Evolutionary conservation across 2,329 filamentous ascomycete genomes (phyloP).

Genomic region (Aspergillus ruber): DNA sequence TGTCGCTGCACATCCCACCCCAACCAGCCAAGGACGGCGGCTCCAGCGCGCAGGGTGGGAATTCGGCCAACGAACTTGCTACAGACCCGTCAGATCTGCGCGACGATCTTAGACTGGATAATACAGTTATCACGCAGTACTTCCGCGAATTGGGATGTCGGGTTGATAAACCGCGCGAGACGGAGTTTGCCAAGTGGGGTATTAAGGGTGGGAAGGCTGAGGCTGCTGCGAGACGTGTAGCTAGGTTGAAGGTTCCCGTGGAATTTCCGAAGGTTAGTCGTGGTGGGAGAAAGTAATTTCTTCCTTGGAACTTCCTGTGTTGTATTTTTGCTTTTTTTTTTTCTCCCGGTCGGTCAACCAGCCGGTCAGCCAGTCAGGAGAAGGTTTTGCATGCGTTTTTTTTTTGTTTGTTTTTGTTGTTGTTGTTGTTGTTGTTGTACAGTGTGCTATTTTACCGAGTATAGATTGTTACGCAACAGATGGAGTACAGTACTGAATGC

Average conservation of each 20-base stretch:
- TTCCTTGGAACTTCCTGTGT: background rate
- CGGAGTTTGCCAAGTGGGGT: constrained; percentile 36
- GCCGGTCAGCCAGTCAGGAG: no score
- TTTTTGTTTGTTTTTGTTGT: no score
- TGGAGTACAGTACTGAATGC: no score
- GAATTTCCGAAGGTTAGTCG: constrained; percentile 65
- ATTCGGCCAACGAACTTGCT: constrained; percentile 32
- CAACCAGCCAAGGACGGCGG: constrained; percentile 32
- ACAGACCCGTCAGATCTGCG: constrained; percentile 41
- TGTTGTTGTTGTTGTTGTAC: no score
- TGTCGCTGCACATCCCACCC: constrained; percentile 41
- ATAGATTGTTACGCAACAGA: no score
- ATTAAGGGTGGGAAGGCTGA: constrained; percentile 56
- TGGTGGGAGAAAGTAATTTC: constrained; percentile 25
- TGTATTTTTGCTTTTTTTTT: constrained; percentile 1
- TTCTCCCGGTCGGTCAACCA: no score
- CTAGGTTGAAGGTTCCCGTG: constrained; percentile 68
- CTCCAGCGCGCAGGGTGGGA: constrained; percentile 29
- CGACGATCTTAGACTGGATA: constrained; percentile 38
- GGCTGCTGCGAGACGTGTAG: constrained; percentile 50
- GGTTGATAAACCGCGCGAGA: constrained; percentile 35
- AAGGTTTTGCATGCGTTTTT: no score
- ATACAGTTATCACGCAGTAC: constrained; percentile 30
- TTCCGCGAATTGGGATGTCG: constrained; percentile 44
- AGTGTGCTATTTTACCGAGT: no score